Base-by-base conservation (phyloP, 2,329 filamentous ascomycete genomes). In the Fusarium albosuccineum region DNA sequence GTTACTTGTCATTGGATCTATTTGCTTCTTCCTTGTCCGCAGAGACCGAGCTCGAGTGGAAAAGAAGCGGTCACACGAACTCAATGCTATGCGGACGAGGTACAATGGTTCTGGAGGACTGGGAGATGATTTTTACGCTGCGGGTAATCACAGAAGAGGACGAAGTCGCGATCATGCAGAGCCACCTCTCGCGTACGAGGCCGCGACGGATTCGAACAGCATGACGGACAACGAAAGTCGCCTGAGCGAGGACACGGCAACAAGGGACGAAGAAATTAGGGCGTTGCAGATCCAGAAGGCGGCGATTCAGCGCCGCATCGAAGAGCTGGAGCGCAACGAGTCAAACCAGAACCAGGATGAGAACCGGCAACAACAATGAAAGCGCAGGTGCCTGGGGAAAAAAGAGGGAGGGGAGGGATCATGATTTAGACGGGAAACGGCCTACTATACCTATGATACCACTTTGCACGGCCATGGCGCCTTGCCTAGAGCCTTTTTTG, bases 221-320 rank as follows among this genome's bases (percentile, higher is more conserved):
- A 59, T 64, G 29, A 60, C 54, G 6, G 71, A 75, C 26, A 64
- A 66, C 41, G 71, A 73, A 6, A 62, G 62, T 30, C 69, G 62
- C 22, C 49, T 73, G 27, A 73, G 58, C 26, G 73, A 61, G 26
- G 68, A 67, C 42, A 67, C 55, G 33, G 54, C 66, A 11, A 67
- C 60, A 10, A 62, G 73, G n/a, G 74, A 70, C 6, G 74, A 77
- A 8, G 75, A 79, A 52, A 78, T 79, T 9, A 68, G 68, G 52
- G 72, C 62, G 5, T 67, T 80, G 16, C 71, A 72, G 17, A 74
- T 73, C n/a, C 77, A 79, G 30, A 79, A 79, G 51, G 76, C 71
- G 10, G 72, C 70, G 13, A 78, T 80, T 26, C 75, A 78, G 57
- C 75, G 74, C 16, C 77, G 78, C 14, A 74, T 79, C 16, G 73